These are phyloP conservation scores for Hansenula sp. DNA, from an alignment of 1,139 yeast species.

Conservation along the genomic window DNA sequence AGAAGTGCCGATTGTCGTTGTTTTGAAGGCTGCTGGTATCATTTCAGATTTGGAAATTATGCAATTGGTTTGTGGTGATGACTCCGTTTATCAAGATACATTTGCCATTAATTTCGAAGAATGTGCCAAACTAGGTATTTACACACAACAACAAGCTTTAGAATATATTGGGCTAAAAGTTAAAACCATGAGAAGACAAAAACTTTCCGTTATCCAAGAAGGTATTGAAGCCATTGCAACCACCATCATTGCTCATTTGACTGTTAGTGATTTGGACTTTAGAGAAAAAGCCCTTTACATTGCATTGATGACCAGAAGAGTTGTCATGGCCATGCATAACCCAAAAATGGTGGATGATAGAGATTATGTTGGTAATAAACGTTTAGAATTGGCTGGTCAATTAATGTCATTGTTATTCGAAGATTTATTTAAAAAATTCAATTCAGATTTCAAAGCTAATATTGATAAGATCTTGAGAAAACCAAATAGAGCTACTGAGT, in stretches of 20 bases:
- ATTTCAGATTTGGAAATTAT: slow-evolving; percentile 89
- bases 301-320: slow-evolving; percentile 96
- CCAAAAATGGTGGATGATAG: slow-evolving; percentile 96
- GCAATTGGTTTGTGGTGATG: slow-evolving; percentile 90
- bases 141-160: slow-evolving; percentile 91
- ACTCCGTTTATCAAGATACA: slow-evolving; percentile 83
- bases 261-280: slow-evolving; percentile 83
- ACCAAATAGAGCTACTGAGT: slow-evolving; percentile 92
- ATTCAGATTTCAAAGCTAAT: slow-evolving; percentile 88
- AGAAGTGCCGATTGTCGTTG: slow-evolving; percentile 91
- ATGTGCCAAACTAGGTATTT: slow-evolving; percentile 79
- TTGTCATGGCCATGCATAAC: slow-evolving; percentile 90
- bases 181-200: slow-evolving; percentile 88
- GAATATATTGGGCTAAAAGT: slow-evolving; percentile 89
- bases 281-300: slow-evolving; percentile 91
- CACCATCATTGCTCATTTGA: slow-evolving; percentile 90
- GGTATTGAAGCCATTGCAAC: slow-evolving; percentile 98
- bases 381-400: slow-evolving; percentile 96
- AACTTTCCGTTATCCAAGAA: slow-evolving; percentile 78
- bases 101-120: slow-evolving; percentile 94
- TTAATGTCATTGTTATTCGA: slow-evolving; percentile 91
- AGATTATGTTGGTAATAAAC: slow-evolving; percentile 97
- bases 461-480: slow-evolving; percentile 91
- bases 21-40: slow-evolving; percentile 92
- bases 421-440: slow-evolving; percentile 94